These are phyloP conservation scores for Zangia roseola DNA, from an alignment of 768 basidiomycete genomes.

Conservation along the genomic window DNA sequence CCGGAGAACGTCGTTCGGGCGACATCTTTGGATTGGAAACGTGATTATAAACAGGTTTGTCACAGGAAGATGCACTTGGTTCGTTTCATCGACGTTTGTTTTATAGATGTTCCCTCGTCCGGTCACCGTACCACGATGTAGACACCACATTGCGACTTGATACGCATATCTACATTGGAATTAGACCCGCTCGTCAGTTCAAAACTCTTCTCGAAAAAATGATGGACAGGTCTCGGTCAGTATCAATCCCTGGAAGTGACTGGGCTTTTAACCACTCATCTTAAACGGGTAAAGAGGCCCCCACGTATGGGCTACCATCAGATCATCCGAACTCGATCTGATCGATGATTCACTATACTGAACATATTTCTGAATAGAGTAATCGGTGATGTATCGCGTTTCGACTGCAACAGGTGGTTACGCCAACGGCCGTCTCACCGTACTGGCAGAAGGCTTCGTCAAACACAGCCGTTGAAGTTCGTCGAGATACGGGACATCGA, in stretches of 20 bases:
- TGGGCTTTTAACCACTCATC: slow-evolving; percentile 4
- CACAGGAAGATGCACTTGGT: not conserved
- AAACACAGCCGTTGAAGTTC: too few species aligned
- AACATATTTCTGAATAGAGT: slow-evolving; percentile 1
- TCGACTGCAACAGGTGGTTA: not conserved
- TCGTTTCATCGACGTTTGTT: slow-evolving; percentile 4
- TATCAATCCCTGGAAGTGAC: slow-evolving; percentile 11
- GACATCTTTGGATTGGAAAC: not conserved
- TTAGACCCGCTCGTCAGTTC: not conserved
- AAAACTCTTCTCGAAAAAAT: slow-evolving; percentile 3
- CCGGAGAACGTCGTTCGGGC: not conserved
- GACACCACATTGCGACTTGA: not conserved
- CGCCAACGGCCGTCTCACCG: not conserved
- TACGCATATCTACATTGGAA: not conserved
- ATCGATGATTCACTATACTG: slow-evolving; percentile 1
- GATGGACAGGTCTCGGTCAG: not conserved
- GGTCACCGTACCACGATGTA: not conserved
- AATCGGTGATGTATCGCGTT: not conserved
- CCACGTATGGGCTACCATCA: slow-evolving; percentile 8
- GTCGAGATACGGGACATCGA: too few species aligned
- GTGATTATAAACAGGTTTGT: slow-evolving; percentile 2
- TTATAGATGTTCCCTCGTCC: not conserved
- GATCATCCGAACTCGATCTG: slow-evolving; percentile 1
- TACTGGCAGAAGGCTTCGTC: too few species aligned
- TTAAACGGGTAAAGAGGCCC: slow-evolving; percentile 20